A percentile compares a stretch with the other conserved stretches of the same genome.
These are phyloP conservation scores for Williopsis jadinii DNA, from an alignment of 1,139 yeast species.

Conservation along the genomic window DNA sequence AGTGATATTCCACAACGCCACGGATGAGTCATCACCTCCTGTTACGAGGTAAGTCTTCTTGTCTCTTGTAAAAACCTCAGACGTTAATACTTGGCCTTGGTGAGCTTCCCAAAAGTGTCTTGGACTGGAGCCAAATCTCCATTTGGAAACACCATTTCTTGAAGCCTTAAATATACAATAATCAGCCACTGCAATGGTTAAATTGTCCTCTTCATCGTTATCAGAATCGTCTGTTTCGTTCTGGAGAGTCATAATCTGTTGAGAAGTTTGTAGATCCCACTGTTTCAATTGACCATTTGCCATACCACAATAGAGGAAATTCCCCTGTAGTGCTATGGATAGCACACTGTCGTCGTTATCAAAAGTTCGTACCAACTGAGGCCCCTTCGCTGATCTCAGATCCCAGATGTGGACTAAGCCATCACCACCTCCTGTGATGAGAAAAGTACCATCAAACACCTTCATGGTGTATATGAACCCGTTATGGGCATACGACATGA, in stretches of 20 bases:
- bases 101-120: constrained; percentile 34
- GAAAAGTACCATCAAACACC: constrained; percentile 30
- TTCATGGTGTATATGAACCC: constrained; percentile 78
- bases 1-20: constrained; percentile 51
- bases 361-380: constrained; percentile 22
- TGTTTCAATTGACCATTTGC: constrained; percentile 65
- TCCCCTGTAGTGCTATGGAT: constrained; percentile 54
- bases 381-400: constrained; percentile 16
- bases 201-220: constrained; percentile 30
- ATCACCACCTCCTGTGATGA: constrained; percentile 84
- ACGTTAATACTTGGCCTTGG: constrained; percentile 26
- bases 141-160: constrained; percentile 45
- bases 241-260: constrained; percentile 53
- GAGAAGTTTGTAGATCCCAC: constrained; percentile 80
- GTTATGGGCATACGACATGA: constrained; percentile 78
- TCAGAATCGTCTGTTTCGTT: constrained; percentile 28
- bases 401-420: constrained; percentile 79
- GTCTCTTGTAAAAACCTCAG: constrained; percentile 25
- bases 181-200: constrained; percentile 41
- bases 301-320: constrained; percentile 74
- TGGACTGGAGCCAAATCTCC: constrained; percentile 36
- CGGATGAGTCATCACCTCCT: constrained; percentile 56
- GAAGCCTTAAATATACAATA: constrained; percentile 31
- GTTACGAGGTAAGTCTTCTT: constrained; percentile 34
- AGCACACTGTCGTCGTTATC: constrained; percentile 66